These are phyloP conservation scores for Dittrichia graveolens DNA, from an alignment of 129 eudicot species.

Conservation along the genomic window DNA sequence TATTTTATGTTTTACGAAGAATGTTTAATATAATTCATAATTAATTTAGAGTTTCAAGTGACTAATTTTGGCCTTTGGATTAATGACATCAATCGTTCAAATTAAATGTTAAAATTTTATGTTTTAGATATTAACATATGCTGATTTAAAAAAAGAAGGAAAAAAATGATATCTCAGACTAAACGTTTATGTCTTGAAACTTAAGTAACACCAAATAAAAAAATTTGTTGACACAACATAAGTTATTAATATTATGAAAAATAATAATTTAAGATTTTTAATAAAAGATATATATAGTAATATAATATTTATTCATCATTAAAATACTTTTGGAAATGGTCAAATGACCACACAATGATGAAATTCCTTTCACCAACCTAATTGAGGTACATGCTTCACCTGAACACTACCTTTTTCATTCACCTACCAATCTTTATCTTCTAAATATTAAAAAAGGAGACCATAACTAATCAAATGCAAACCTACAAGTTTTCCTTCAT, in stretches of 20 bases:
- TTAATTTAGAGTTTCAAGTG: too few relatives aligned
- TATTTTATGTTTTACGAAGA: too few relatives aligned
- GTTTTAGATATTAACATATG: too few relatives aligned
- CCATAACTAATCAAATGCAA: background rate
- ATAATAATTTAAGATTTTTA: background rate
- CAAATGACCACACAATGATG: constrained; percentile 30
- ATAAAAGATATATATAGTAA: too few relatives aligned
- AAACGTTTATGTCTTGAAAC: background rate
- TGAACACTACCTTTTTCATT: constrained; percentile 21
- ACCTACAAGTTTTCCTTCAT: background rate
- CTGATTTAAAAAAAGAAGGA: too few relatives aligned
- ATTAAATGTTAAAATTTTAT: too few relatives aligned
- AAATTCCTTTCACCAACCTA: constrained; percentile 27
- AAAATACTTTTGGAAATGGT: constrained; percentile 23
- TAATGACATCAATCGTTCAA: too few relatives aligned
- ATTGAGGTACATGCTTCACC: constrained; percentile 29
- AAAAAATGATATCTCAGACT: too few relatives aligned
- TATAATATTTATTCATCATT: constrained; percentile 26
- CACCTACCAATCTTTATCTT: constrained; percentile 34
- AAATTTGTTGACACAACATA: background rate
- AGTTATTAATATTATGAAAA: background rate
- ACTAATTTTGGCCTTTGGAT: too few relatives aligned
- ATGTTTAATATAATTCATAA: too few relatives aligned
- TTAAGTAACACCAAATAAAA: background rate
- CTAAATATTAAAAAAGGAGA: background rate